Evolutionary conservation across 352 stramenopile species (phyloP).

Genomic region (Phytophthora colocasiae): DNA sequence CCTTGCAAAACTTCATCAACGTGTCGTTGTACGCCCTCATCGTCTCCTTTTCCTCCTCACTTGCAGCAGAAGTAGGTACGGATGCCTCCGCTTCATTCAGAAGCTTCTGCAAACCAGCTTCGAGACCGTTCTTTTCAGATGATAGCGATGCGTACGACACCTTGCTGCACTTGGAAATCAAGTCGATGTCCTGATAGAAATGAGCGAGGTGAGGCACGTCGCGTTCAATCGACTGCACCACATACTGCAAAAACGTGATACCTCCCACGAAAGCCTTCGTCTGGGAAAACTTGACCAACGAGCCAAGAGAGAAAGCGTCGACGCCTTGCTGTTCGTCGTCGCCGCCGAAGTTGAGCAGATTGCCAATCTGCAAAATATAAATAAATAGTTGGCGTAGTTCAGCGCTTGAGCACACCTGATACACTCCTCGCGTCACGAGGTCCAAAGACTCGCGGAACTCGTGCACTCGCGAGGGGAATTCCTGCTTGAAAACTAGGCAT

Average conservation of each 20-base stretch:
- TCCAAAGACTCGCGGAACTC: constrained; percentile 80
- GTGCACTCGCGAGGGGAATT: constrained; percentile 79
- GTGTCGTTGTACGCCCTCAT: constrained; percentile 52
- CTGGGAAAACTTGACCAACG: constrained; percentile 87
- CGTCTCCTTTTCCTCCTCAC: constrained; percentile 35
- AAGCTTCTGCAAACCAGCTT: constrained; percentile 65
- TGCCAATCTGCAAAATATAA: constrained; percentile 87
- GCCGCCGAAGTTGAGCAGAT: constrained; percentile 79
- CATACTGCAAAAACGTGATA: constrained; percentile 85
- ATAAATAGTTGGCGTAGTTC: constrained; percentile 85
- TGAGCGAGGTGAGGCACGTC: constrained; percentile 75
- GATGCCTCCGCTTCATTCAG: constrained; percentile 52
- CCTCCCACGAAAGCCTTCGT: constrained; percentile 87
- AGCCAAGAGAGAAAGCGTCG: constrained; percentile 77
- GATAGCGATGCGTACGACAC: constrained; percentile 70
- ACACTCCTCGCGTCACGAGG: constrained; percentile 76
- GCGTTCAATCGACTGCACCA: constrained; percentile 87
- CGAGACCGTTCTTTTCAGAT: constrained; percentile 76
- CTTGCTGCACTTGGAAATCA: constrained; percentile 79
- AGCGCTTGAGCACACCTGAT: constrained; percentile 81
- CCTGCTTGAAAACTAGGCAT: constrained; percentile 86
- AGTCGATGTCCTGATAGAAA: constrained; percentile 82
- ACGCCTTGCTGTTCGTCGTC: constrained; percentile 51
- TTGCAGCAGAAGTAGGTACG: constrained; percentile 26
- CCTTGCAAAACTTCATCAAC: constrained; percentile 63